A percentile compares a stretch with the other conserved stretches of the same genome.
These are phyloP conservation scores for Thelephora aurantiotincta DNA, from an alignment of 768 basidiomycete species.

Conservation along the genomic window DNA sequence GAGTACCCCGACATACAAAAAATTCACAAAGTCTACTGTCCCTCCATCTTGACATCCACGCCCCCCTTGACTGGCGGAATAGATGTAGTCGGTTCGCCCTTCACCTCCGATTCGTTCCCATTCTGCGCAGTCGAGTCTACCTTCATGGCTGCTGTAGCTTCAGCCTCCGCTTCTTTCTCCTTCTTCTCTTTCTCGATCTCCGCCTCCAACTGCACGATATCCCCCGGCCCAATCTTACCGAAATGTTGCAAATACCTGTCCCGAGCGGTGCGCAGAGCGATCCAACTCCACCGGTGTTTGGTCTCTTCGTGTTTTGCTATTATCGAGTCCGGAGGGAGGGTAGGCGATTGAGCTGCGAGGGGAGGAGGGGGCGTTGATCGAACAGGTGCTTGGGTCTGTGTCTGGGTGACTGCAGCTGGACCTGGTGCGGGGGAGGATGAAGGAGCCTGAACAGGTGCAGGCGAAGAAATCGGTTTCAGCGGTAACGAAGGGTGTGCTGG, in stretches of 20 bases:
- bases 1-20: no score
- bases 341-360: conserved; percentile 6
- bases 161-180: neutral
- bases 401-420: no score
- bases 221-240: conserved; percentile 70
- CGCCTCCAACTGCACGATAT: conserved; percentile 28
- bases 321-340: conserved; percentile 29
- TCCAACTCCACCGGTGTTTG: conserved; percentile 69
- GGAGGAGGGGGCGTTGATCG: conserved; percentile 9
- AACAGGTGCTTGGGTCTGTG: conserved; percentile 5
- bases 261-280: conserved; percentile 64
- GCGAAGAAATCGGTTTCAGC: conserved; percentile 39
- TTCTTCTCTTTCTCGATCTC: conserved; percentile 14
- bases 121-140: neutral
- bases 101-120: neutral
- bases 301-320: conserved; percentile 51
- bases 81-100: neutral
- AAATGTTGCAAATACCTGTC: conserved; percentile 65
- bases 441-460: conserved; percentile 16
- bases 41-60: conserved; percentile 16
- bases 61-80: conserved; percentile 3
- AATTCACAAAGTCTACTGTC: neutral
- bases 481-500: conserved; percentile 50
- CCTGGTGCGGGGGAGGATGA: conserved; percentile 11
- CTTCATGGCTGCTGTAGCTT: neutral